Conservation (phyloP, 176 grass and related monocot species). For the Phragmites australis region DNA sequence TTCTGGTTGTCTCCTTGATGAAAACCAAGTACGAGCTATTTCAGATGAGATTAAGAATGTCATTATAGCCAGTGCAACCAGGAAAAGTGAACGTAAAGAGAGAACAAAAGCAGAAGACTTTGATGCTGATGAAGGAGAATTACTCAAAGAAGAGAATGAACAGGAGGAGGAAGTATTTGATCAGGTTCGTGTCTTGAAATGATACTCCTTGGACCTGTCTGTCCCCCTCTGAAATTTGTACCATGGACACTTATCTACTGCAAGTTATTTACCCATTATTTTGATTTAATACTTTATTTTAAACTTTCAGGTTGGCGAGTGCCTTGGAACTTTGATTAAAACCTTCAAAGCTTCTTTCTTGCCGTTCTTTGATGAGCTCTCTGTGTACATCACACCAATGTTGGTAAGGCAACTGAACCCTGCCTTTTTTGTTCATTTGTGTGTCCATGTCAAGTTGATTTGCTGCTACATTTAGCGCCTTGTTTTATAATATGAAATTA, state of each 20-base stretch:
- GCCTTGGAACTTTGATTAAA: conserved; percentile 95
- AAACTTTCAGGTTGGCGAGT: conserved; percentile 77
- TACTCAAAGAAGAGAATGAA: conserved; percentile 98
- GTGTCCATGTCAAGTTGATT: conserved; percentile 20
- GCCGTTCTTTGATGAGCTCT: conserved; percentile 96
- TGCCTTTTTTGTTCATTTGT: background rate
- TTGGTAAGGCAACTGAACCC: conserved; percentile 61
- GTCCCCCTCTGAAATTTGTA: background rate
- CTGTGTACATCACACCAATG: conserved; percentile 94
- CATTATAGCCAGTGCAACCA: conserved; percentile 90
- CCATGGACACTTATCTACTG: background rate
- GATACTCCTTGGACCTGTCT: background rate
- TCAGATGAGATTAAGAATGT: conserved; percentile 97
- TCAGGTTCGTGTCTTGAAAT: conserved; percentile 55
- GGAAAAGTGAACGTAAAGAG: conserved; percentile 86
- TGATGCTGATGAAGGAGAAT: conserved; percentile 97
- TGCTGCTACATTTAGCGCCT: background rate
- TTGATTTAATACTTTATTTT: conserved; percentile 19
- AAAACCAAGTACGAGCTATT: conserved; percentile 86
- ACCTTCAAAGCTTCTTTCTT: conserved; percentile 92
- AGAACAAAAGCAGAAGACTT: conserved; percentile 95
- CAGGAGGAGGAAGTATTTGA: conserved; percentile 99
- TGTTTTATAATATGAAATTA: too few species aligned
- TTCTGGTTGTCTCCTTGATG: conserved; percentile 77
- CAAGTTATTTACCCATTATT: conserved; percentile 8